phyloP scores from a whole-genome alignment of 2,329 filamentous ascomycete species.

The Diaporthe helianthi region DNA sequence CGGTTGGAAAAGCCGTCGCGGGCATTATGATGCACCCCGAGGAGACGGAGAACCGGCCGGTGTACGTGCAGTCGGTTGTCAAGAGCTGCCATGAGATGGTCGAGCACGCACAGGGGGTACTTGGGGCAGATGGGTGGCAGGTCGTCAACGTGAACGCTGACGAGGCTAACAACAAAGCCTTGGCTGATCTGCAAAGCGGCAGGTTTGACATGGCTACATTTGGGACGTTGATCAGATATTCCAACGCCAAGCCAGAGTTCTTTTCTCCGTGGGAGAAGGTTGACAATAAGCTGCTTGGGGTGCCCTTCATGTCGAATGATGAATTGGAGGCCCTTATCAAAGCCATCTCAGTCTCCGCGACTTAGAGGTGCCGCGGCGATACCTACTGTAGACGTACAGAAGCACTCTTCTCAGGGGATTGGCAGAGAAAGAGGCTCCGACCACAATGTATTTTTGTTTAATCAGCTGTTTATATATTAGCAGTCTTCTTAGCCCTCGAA shows the following conservation, averaged over 20 bases:
- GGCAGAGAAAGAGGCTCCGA: too few relatives aligned
- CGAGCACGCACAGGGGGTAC: constrained; percentile 35
- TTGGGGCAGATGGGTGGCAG: constrained; percentile 37
- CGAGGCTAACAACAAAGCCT: constrained; percentile 34
- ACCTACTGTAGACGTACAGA: too few relatives aligned
- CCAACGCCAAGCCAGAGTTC: constrained; percentile 34
- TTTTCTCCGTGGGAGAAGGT: constrained; percentile 32
- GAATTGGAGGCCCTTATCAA: constrained; percentile 7
- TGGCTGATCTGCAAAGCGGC: constrained; percentile 36
- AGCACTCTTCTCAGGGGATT: too few relatives aligned
- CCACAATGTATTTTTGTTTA: too few relatives aligned
- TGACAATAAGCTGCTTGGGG: constrained; percentile 38
- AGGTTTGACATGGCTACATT: constrained; percentile 35
- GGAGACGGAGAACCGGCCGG: constrained; percentile 41
- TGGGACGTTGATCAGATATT: constrained; percentile 36
- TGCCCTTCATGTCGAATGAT: constrained; percentile 20
- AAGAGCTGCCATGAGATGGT: constrained; percentile 39
- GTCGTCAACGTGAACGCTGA: constrained; percentile 34
- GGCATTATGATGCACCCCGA: constrained; percentile 39
- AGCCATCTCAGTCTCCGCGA: background rate
- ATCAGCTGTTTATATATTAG: too few relatives aligned
- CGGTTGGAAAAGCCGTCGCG: constrained; percentile 40
- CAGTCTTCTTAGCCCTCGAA: too few relatives aligned
- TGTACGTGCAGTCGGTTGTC: constrained; percentile 36
- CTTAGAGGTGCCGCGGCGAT: background rate